Conservation (phyloP, 768 basidiomycete species). For the Lactifluus hygrophoroides region DNA sequence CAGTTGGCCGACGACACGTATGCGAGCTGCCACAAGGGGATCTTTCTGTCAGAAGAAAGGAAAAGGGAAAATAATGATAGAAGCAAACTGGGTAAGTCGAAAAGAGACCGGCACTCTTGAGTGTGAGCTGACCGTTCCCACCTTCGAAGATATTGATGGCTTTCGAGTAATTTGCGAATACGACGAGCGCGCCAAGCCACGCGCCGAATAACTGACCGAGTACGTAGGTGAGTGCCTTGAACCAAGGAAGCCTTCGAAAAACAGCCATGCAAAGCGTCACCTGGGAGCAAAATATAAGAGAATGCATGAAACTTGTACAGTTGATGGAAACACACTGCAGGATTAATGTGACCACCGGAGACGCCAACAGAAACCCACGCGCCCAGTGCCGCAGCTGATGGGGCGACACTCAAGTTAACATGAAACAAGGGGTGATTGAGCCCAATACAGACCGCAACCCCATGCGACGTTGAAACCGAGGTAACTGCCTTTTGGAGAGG, state of each 20-base stretch:
- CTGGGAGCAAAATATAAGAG: constrained; percentile 26
- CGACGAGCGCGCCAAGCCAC: constrained; percentile 45
- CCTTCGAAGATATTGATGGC: constrained; percentile 61
- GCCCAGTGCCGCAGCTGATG: constrained; percentile 47
- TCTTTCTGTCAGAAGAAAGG: not conserved
- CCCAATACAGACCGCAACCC: constrained; percentile 20
- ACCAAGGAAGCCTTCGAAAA: constrained; percentile 69
- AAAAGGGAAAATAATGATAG: not conserved
- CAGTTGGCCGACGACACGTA: constrained; percentile 36
- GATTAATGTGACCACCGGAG: constrained; percentile 57
- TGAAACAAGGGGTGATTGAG: not conserved
- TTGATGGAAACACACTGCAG: constrained; percentile 21
- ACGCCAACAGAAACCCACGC: constrained; percentile 61
- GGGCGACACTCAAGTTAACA: not conserved
- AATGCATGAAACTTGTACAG: not conserved
- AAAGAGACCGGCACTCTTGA: constrained; percentile 50
- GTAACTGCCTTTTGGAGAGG: constrained; percentile 22
- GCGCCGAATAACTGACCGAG: constrained; percentile 55
- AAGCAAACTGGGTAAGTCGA: constrained; percentile 50
- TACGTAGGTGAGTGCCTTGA: constrained; percentile 65
- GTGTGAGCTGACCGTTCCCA: constrained; percentile 43
- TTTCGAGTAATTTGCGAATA: constrained; percentile 58
- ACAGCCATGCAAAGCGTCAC: constrained; percentile 63
- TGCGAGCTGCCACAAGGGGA: constrained; percentile 23
- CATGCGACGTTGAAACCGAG: constrained; percentile 21